A percentile compares a stretch with the other conserved stretches of the same genome.
These are phyloP conservation scores for Penicillium paxilli DNA, from an alignment of 495 filamentous ascomycete genomes.

Conservation along the genomic window DNA sequence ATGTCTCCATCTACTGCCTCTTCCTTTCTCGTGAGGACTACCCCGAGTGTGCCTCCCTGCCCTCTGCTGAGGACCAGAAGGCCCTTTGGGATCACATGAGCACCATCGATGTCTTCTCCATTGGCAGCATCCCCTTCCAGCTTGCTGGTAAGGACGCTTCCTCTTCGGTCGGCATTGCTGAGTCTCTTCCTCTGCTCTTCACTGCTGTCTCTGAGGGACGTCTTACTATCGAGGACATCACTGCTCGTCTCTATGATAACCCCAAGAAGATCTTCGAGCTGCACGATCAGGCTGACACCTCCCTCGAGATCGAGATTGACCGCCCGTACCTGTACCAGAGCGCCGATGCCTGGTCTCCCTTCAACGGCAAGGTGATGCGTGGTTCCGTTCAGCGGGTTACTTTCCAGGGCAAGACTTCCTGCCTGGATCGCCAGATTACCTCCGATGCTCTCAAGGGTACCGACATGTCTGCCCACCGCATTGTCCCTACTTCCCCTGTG, in stretches of 20 bases:
- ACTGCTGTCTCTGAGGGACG: slow-evolving; percentile 76
- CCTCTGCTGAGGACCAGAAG: slow-evolving; percentile 69
- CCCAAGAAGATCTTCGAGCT: slow-evolving; percentile 85
- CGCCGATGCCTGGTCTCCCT: slow-evolving; percentile 67
- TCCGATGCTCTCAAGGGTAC: slow-evolving; percentile 59
- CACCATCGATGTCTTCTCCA: slow-evolving; percentile 81
- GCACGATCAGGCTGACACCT: slow-evolving; percentile 75
- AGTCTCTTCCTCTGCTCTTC: slow-evolving; percentile 75
- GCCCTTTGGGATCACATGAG: slow-evolving; percentile 77
- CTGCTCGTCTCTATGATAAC: slow-evolving; percentile 70
- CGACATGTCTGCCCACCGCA: slow-evolving; percentile 75
- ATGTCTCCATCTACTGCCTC: slow-evolving; percentile 78
- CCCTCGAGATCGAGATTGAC: slow-evolving; percentile 73
- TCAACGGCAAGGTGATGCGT: slow-evolving; percentile 68
- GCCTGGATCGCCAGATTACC: slow-evolving; percentile 69
- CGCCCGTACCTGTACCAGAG: slow-evolving; percentile 62
- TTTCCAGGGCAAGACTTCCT: slow-evolving; percentile 75
- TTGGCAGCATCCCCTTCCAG: slow-evolving; percentile 81
- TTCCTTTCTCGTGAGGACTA: slow-evolving; percentile 77
- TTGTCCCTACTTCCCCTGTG: slow-evolving; percentile 55
- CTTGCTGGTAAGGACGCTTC: slow-evolving; percentile 63
- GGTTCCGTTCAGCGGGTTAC: slow-evolving; percentile 76
- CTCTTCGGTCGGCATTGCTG: slow-evolving; percentile 66
- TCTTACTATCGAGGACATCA: slow-evolving; percentile 73
- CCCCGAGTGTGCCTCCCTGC: slow-evolving; percentile 66